Percentiles rank a stretch among this genome's conserved stretches.
These are phyloP conservation scores for Evernia prunastri DNA, from an alignment of 495 filamentous ascomycete genomes.

Conservation along the genomic window DNA sequence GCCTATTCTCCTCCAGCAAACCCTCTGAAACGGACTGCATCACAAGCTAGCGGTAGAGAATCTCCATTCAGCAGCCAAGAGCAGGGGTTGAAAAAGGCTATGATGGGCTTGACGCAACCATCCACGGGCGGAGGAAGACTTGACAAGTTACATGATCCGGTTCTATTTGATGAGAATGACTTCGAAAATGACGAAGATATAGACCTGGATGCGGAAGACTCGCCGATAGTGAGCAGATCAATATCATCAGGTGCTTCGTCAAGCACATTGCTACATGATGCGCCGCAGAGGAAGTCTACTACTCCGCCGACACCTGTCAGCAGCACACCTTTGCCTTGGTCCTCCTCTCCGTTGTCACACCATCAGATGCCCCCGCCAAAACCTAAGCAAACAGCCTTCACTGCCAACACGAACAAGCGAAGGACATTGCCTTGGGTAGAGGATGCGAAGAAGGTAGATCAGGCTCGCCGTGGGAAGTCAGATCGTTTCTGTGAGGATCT, in stretches of 20 bases:
- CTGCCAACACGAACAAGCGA: conserved; percentile 40
- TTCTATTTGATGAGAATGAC: conserved; percentile 51
- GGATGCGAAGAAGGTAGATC: conserved; percentile 31
- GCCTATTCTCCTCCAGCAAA: conserved; percentile 16
- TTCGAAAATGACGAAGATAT: conserved; percentile 49
- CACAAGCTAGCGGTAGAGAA: conserved; percentile 19
- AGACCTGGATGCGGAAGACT: conserved; percentile 32
- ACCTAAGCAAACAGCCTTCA: conserved; percentile 26
- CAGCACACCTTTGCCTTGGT: conserved; percentile 30
- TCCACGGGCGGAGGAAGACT: conserved; percentile 19
- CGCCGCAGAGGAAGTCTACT: neutral
- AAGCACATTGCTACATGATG: conserved; percentile 22
- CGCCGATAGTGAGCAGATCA: neutral
- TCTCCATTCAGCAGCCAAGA: conserved; percentile 11
- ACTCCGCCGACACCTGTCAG: conserved; percentile 13
- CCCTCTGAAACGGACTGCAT: conserved; percentile 26
- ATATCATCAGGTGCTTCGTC: conserved; percentile 5
- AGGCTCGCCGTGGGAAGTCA: conserved; percentile 17
- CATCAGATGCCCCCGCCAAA: conserved; percentile 15
- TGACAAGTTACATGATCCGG: conserved; percentile 27
- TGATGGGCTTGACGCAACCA: conserved; percentile 12
- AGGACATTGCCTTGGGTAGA: conserved; percentile 52
- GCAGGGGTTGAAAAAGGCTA: neutral
- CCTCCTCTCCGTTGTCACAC: conserved; percentile 30
- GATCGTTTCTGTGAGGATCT: neutral